Base-by-base conservation (phyloP, 164 flowering plant species). In the Aristolochia fimbriata region DNA sequence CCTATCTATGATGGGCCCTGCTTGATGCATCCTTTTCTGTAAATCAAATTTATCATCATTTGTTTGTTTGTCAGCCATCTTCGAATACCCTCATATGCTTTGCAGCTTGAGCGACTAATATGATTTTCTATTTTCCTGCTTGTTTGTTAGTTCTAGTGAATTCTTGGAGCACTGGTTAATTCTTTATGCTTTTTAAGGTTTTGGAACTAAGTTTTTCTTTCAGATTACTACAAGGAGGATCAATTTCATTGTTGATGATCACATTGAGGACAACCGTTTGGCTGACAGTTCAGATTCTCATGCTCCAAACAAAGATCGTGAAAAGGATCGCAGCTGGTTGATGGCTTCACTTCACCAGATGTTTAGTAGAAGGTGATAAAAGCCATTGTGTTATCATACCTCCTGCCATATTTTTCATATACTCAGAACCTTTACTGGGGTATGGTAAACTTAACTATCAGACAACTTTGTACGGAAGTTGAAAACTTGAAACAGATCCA, bases 331-430 rank as follows among this genome's bases (percentile, higher is more conserved):
- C 22, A 81, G 88, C 77, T 94, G 99, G 99, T 68, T 74, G 77
- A 79, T 88, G 68, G 77, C 92, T 48, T 82, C 95, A 15, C 88
- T 94, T 70, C 99, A 88, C 79, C 97, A 88, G 70, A 83, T 94
- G 50, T 86, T 77, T 70, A 94, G 96, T 73, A 78, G 97, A 74
- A 86, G 99, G 99, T 94, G 51, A 70, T 37, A 62, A 27, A 58
- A 16, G 33, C 48, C 13, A 47, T 10, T 14, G 20, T n/a, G 49
- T 56, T 62, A 47, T 25, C 52, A 3, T 49, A 17, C 12, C 22
- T 49, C 20, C 52, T 17, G 22, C 52, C 22, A 20, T 15, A 49
- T 20, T 20, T 16, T 3, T 15, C 57, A 24, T 6, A 10, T 10
- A 3, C 43, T 37, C 43, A 37, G 43, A 37, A 37, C 12, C 12